phyloP scores from a whole-genome alignment of 78 protist genomes.

The Speleostelium caveatum region DNA sequence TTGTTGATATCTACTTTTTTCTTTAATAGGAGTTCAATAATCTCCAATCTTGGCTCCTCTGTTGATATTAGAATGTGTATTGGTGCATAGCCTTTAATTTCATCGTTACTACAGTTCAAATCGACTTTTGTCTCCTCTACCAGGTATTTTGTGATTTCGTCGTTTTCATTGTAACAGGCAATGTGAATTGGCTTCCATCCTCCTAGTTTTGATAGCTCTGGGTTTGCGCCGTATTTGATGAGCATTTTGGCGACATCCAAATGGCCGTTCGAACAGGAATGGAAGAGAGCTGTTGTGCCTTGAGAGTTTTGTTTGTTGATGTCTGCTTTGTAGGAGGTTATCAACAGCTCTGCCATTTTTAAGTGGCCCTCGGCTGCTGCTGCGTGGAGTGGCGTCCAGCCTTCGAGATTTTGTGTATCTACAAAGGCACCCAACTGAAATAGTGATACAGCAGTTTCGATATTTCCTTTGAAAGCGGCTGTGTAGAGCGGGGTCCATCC shows the following conservation, averaged over 20 bases:
- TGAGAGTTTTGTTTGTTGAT: slow-evolving; percentile 47
- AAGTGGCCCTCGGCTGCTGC: slow-evolving; percentile 75
- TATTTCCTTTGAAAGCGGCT: slow-evolving; percentile 65
- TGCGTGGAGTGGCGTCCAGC: slow-evolving; percentile 79
- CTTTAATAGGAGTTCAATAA: slow-evolving; percentile 47
- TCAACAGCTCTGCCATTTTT: slow-evolving; percentile 18
- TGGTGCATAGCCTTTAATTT: slow-evolving; percentile 74
- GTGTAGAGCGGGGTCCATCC: slow-evolving; percentile 78
- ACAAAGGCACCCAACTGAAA: slow-evolving; percentile 31
- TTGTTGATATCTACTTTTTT: slow-evolving; percentile 37
- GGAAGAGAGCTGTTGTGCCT: slow-evolving; percentile 69
- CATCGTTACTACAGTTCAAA: slow-evolving; percentile 38
- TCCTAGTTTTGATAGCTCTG: slow-evolving; percentile 16
- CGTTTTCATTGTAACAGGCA: slow-evolving; percentile 73
- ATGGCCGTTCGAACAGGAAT: slow-evolving; percentile 43
- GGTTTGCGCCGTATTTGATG: slow-evolving; percentile 18
- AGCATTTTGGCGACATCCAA: slow-evolving; percentile 19
- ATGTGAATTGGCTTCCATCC: slow-evolving; percentile 81
- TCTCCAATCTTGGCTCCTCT: slow-evolving; percentile 62
- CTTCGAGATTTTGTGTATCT: slow-evolving; percentile 45
- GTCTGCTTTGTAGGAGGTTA: not conserved
- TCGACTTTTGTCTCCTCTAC: slow-evolving; percentile 26
- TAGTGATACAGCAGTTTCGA: slow-evolving; percentile 47
- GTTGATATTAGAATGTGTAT: slow-evolving; percentile 58
- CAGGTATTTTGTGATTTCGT: slow-evolving; percentile 17